Percentiles rank a stretch among this genome's conserved stretches.
Conservation (phyloP, 768 basidiomycete species). For the Tricholomella constricta region DNA sequence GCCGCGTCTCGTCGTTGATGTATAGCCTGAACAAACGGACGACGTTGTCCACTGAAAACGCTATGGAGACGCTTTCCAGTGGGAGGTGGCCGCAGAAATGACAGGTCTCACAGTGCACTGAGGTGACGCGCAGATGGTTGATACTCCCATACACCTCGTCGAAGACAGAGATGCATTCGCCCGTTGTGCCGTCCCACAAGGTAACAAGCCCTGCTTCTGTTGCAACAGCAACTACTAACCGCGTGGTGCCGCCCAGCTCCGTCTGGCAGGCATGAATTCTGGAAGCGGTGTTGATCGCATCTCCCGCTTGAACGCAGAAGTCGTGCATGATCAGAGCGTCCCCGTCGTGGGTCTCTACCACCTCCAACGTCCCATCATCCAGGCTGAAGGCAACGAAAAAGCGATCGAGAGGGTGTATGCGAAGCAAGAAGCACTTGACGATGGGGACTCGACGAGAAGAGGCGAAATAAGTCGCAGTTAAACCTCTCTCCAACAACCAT, state of each 20-base stretch:
- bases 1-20: conserved; percentile 54
- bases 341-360: conserved; percentile 53
- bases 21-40: conserved; percentile 69
- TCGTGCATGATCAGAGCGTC: conserved; percentile 43
- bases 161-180: conserved; percentile 62
- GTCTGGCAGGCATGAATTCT: conserved; percentile 54
- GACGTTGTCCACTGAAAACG: conserved; percentile 64
- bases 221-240: conserved; percentile 59
- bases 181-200: conserved; percentile 72
- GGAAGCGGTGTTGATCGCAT: conserved; percentile 52
- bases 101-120: conserved; percentile 59
- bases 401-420: conserved; percentile 46
- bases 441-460: conserved; percentile 47
- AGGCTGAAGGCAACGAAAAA: conserved; percentile 60
- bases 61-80: conserved; percentile 63
- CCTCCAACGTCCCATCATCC: conserved; percentile 67
- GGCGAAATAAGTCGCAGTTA: conserved; percentile 38
- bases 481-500: conserved; percentile 46
- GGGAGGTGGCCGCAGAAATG: conserved; percentile 69
- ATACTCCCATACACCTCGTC: conserved; percentile 62
- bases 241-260: conserved; percentile 50
- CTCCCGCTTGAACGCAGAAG: conserved; percentile 60
- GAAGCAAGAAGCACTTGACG: conserved; percentile 50
- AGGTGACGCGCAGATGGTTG: conserved; percentile 60
- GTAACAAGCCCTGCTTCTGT: conserved; percentile 71